phyloP scores from a whole-genome alignment of 371 early-diverging fungal species.

The Fennellomyces sp. region DNA sequence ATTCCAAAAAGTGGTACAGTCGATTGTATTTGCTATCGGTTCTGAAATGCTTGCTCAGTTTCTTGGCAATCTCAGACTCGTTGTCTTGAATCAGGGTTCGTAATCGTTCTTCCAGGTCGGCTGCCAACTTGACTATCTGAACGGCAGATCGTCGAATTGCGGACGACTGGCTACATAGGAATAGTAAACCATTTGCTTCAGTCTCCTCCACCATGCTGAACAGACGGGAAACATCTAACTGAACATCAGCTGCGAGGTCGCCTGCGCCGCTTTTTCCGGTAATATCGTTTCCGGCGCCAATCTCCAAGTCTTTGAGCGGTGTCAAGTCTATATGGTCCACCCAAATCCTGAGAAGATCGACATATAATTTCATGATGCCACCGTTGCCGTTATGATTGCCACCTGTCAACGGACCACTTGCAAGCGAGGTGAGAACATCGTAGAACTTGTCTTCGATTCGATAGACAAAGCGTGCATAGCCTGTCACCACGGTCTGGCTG shows the following conservation, averaged over 20 bases:
- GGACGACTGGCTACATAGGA: constrained; percentile 67
- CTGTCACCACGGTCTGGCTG: constrained; percentile 58
- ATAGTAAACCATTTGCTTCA: constrained; percentile 77
- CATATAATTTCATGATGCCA: constrained; percentile 44
- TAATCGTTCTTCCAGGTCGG: constrained; percentile 53
- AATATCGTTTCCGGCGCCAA: constrained; percentile 1
- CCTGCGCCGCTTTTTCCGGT: neutral
- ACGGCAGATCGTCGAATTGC: constrained; percentile 62
- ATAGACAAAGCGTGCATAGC: constrained; percentile 59
- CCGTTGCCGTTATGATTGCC: constrained; percentile 22
- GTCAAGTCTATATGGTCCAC: constrained; percentile 36
- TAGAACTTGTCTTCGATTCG: constrained; percentile 64
- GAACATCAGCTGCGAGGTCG: constrained; percentile 13
- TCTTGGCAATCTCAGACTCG: constrained; percentile 6
- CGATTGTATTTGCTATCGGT: constrained; percentile 22
- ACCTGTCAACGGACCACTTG: constrained; percentile 31
- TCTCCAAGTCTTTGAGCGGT: constrained; percentile 16
- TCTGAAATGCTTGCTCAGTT: constrained; percentile 8
- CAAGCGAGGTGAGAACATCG: constrained; percentile 54
- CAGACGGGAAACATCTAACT: constrained; percentile 25
- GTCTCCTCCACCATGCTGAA: constrained; percentile 68
- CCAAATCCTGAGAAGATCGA: constrained; percentile 45
- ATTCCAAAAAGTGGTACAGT: constrained; percentile 46
- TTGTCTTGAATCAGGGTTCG: constrained; percentile 13
- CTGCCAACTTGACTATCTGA: constrained; percentile 61